Percentiles rank a stretch among this genome's conserved stretches.
These are phyloP conservation scores for Colletotrichum nymphaeae DNA, from an alignment of 2,329 filamentous ascomycete species.

Conservation along the genomic window DNA sequence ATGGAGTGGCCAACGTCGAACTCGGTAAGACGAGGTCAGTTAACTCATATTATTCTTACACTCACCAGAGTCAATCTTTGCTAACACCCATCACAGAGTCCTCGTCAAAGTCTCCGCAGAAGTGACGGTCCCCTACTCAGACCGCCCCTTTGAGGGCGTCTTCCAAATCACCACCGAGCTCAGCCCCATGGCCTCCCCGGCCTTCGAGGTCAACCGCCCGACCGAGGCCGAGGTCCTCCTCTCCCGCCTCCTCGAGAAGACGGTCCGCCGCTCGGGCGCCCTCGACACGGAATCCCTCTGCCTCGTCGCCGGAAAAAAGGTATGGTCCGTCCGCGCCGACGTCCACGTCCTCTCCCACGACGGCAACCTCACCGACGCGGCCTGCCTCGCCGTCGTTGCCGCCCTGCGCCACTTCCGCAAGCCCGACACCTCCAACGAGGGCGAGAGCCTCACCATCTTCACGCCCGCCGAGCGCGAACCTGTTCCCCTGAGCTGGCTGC, in stretches of 20 bases:
- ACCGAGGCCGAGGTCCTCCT: constrained; percentile 88
- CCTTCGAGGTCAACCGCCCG: constrained; percentile 86
- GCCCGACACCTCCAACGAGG: constrained; percentile 88
- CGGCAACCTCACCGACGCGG: constrained; percentile 87
- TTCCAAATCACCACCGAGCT: constrained; percentile 94
- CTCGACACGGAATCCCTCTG: constrained; percentile 97
- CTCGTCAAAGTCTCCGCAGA: constrained; percentile 88
- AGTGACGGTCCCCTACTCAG: constrained; percentile 84
- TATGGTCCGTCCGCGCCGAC: constrained; percentile 91
- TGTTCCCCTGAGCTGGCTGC: constrained; percentile 88
- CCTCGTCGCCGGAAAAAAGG: constrained; percentile 89
- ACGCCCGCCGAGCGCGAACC: constrained; percentile 88
- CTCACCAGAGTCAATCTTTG: not conserved
- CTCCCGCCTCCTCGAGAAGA: constrained; percentile 91
- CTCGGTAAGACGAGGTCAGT: constrained; percentile 89
- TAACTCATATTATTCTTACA: not conserved
- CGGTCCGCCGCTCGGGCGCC: constrained; percentile 89
- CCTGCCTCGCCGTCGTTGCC: constrained; percentile 88
- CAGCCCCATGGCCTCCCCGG: constrained; percentile 90
- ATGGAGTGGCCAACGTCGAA: constrained; percentile 87
- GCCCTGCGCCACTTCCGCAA: constrained; percentile 91
- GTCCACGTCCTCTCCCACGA: constrained; percentile 93
- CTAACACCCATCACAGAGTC: constrained; percentile 65
- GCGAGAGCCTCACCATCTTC: constrained; percentile 86
- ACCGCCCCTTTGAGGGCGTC: constrained; percentile 94